Evolutionary conservation across 148 eudicot genomes (phyloP).

Genomic region (Chenopodium formosanum): DNA sequence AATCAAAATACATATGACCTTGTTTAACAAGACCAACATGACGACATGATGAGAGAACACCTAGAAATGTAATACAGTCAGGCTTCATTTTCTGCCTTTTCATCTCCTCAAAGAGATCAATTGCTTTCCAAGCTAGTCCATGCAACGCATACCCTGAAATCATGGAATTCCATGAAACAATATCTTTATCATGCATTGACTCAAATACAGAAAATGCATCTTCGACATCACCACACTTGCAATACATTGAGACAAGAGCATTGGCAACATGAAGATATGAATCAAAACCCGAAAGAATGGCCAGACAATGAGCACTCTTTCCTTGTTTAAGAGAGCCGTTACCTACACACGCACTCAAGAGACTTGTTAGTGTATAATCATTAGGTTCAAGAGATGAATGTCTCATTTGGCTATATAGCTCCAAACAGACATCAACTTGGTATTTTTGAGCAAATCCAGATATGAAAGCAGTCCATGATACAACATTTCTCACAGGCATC

Average conservation of each 20-base stretch:
- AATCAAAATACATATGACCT: slow-evolving; percentile 35
- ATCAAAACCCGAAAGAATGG: slow-evolving; percentile 36
- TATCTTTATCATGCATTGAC: slow-evolving; percentile 34
- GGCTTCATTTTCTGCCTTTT: slow-evolving; percentile 31
- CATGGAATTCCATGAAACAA: slow-evolving; percentile 50
- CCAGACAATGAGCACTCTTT: slow-evolving; percentile 36
- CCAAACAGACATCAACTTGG: slow-evolving; percentile 35
- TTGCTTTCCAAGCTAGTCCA: slow-evolving; percentile 39
- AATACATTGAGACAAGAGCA: slow-evolving; percentile 50
- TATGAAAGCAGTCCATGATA: slow-evolving; percentile 47
- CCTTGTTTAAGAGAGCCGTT: slow-evolving; percentile 44
- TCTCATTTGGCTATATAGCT: slow-evolving; percentile 40
- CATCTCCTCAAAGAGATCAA: slow-evolving; percentile 38
- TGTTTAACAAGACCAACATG: slow-evolving; percentile 47
- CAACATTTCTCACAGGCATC: slow-evolving; percentile 47
- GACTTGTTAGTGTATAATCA: slow-evolving; percentile 39
- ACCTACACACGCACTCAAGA: slow-evolving; percentile 37
- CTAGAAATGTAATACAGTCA: slow-evolving; percentile 40
- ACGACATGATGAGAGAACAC: slow-evolving; percentile 44
- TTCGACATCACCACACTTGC: slow-evolving; percentile 43
- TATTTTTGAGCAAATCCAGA: slow-evolving; percentile 36
- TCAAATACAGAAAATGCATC: slow-evolving; percentile 36
- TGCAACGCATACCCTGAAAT: slow-evolving; percentile 44
- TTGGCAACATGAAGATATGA: slow-evolving; percentile 38
- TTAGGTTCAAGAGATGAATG: slow-evolving; percentile 32